Conservation (phyloP, 2,329 filamentous ascomycete genomes). For the Sarocladium kiliense region DNA sequence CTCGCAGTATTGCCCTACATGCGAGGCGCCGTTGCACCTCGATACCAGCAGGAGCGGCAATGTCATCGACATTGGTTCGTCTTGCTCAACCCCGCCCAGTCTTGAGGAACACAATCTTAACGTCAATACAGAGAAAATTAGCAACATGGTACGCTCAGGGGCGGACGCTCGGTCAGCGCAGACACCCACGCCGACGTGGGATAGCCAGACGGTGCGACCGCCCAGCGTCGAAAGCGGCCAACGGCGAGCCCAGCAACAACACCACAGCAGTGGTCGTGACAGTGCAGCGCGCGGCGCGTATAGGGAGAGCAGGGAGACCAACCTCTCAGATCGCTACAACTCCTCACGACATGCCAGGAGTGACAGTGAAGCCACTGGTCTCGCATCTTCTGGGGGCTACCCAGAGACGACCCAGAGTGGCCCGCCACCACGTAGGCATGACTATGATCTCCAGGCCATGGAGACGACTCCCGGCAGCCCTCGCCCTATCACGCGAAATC, state of each 20-base stretch:
- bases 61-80: constrained; percentile 78
- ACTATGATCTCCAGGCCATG: constrained; percentile 96
- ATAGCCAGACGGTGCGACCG: constrained; percentile 52
- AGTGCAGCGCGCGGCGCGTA: constrained; percentile 33
- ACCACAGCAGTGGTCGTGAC: constrained; percentile 27
- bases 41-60: constrained; percentile 92
- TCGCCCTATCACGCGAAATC: constrained; percentile 68
- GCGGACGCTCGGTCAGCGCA: constrained; percentile 54
- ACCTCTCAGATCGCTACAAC: constrained; percentile 38
- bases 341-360: constrained; percentile 62
- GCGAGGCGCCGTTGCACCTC: constrained; percentile 83
- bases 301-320: constrained; percentile 45
- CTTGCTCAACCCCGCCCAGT: constrained; percentile 12
- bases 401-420: constrained; percentile 68
- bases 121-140: constrained; percentile 73
- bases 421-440: constrained; percentile 68
- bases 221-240: constrained; percentile 42
- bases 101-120: constrained; percentile 20
- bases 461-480: constrained; percentile 77
- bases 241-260: constrained; percentile 18
- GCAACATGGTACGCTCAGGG: constrained; percentile 82
- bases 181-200: constrained; percentile 65
- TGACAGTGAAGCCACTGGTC: constrained; percentile 70
- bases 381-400: constrained; percentile 74
- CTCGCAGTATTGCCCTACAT: constrained; percentile 88